These are phyloP conservation scores for Psilocybe azurescens DNA, from an alignment of 768 basidiomycete genomes.

Conservation along the genomic window DNA sequence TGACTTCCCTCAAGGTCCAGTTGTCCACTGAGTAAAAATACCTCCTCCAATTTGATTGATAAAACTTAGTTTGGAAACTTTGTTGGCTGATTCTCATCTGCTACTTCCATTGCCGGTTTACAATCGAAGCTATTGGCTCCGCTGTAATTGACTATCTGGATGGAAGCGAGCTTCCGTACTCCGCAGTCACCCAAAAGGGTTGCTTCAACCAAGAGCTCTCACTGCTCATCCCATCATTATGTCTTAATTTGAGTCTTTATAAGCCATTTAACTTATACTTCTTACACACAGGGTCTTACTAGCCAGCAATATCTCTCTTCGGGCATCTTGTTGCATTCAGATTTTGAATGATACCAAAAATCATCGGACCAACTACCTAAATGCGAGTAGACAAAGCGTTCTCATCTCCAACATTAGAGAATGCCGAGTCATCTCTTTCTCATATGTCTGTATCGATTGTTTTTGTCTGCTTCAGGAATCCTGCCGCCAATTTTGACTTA, in stretches of 20 bases:
- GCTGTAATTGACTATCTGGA: constrained; percentile 10
- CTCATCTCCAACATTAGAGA: not conserved
- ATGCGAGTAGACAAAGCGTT: not conserved
- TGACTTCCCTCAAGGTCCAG: too few relatives aligned
- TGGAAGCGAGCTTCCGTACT: constrained; percentile 14
- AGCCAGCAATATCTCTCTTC: not conserved
- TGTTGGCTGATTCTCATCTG: not conserved
- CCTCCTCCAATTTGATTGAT: too few relatives aligned
- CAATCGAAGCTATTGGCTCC: constrained; percentile 11
- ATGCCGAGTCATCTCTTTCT: too few relatives aligned
- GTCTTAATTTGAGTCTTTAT: too few relatives aligned
- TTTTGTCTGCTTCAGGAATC: too few relatives aligned
- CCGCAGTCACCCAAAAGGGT: constrained; percentile 21
- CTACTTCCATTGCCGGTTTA: not conserved
- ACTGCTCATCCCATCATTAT: not conserved
- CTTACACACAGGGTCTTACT: not conserved
- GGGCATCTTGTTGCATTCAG: too few relatives aligned
- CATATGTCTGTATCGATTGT: too few relatives aligned
- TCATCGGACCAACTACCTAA: too few relatives aligned
- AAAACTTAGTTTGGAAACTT: not conserved
- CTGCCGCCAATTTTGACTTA: too few relatives aligned
- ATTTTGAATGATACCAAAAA: too few relatives aligned
- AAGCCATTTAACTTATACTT: not conserved
- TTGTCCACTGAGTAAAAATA: too few relatives aligned
- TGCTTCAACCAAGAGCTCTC: constrained; percentile 13